Base-by-base conservation (phyloP, 1,284 basidiomycete genomes). In the Fomitopsis pinicola region DNA sequence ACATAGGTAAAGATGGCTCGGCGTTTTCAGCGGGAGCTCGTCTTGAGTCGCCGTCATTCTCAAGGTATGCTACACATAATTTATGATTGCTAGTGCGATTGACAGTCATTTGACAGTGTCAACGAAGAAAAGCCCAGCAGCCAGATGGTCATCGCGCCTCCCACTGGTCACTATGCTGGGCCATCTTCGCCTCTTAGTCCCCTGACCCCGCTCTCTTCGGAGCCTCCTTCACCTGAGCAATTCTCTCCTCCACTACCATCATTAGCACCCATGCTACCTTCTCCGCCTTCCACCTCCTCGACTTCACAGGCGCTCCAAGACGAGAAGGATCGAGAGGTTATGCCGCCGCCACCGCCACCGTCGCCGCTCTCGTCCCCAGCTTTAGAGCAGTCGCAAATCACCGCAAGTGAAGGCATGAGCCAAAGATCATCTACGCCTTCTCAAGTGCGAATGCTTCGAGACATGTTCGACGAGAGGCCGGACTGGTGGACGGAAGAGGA, bases 281-380 rank as follows among this genome's bases (percentile, higher is more conserved):
- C 48, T 15, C 17, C 48, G 30, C 8, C 77, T 77, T 61, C 68
- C 66, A 14, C 69, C 68, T 46, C 70, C 78, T 28, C 77, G 78
- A 42, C 72, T 12, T 4, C 44, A 28, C 22, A 48, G 45, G 26
- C 45, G 9, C 19, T 28, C 5, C 45, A 14, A 3, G 26, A 14
- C 22, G n/a, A n/a, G 17, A 8, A 9, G 10, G 42, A 45, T 48
- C 19, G 45, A 26, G 8, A 26, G 45, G 12, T 48, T 14, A 48
- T 48, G 45, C 19, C 4, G 3, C 50, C n/a, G 10, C n/a, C 17
- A 5, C 26, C 44, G 22, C 22, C 22, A 22, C 22, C 22, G 22
- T 22, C 22, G 22, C 42, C 48, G 12, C 50, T 30, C 8, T 10
- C 14, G 17, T 36, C 50, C 15, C 50, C 3, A 15, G 15, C 6